Evolutionary conservation across 257 asterid species (phyloP).

Genomic region (Nicotiana undulata): DNA sequence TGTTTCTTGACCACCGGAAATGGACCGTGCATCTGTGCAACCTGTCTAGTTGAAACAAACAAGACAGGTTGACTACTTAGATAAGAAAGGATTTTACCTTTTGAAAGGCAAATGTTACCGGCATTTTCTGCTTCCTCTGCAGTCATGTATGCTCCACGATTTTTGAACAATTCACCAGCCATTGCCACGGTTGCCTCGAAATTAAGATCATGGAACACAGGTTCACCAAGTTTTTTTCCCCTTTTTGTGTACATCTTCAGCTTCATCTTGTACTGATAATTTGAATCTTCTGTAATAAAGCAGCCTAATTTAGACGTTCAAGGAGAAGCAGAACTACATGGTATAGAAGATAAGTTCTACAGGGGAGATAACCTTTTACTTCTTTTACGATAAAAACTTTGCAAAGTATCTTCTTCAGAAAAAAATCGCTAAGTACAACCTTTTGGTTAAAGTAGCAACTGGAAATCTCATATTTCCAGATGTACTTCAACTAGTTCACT

Average conservation of each 20-base stretch:
- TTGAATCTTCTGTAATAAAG: background rate
- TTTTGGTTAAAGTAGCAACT: background rate
- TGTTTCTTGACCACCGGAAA: constrained; percentile 9
- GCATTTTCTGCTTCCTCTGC: no score
- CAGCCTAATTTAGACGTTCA: background rate
- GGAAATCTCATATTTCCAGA: background rate
- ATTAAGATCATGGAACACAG: background rate
- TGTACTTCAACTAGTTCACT: background rate
- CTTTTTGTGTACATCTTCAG: constrained; percentile 32
- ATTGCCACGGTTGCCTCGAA: no score
- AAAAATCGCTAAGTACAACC: background rate
- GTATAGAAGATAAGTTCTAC: background rate
- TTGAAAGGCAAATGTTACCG: no score
- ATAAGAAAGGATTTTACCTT: no score
- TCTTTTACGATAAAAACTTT: no score
- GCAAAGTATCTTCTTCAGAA: background rate
- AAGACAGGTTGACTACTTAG: no score
- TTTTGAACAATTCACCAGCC: no score
- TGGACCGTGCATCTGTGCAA: background rate
- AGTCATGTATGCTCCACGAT: no score
- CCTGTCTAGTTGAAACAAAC: no score
- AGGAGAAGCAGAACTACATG: background rate
- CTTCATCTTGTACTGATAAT: constrained; percentile 24
- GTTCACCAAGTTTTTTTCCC: constrained; percentile 23
- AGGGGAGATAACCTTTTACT: background rate